Percentiles rank a stretch among this genome's conserved stretches.
Evolutionary conservation across 106 monocot genomes (phyloP).

Genomic region (Dendrobium chrysotoxum): DNA sequence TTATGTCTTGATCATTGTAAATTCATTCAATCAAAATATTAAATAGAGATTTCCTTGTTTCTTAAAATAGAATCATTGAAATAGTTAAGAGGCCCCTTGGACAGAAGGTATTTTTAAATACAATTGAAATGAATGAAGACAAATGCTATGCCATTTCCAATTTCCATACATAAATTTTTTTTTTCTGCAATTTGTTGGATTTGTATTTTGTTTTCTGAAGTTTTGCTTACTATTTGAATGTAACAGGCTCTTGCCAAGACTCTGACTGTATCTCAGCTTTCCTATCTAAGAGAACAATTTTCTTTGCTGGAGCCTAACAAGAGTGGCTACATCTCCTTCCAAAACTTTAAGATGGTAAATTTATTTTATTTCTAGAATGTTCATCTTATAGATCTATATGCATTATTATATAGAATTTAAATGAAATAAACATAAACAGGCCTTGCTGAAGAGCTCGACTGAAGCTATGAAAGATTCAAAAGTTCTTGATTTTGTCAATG

Average conservation of each 20-base stretch:
- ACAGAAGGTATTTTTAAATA: too few relatives aligned
- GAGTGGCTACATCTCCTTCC: slow-evolving; percentile 70
- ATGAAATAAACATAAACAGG: slow-evolving; percentile 24
- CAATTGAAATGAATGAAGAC: too few relatives aligned
- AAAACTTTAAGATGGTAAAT: slow-evolving; percentile 71
- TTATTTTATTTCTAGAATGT: background rate
- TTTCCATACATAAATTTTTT: too few relatives aligned
- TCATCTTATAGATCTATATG: background rate
- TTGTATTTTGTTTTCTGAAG: background rate
- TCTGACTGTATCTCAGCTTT: slow-evolving; percentile 55
- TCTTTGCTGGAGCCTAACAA: slow-evolving; percentile 77
- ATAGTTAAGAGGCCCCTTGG: too few relatives aligned
- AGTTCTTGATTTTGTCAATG: slow-evolving; percentile 82
- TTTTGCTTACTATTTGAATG: background rate
- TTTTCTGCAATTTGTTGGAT: background rate
- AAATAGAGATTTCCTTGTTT: too few relatives aligned
- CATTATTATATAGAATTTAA: slow-evolving; percentile 2
- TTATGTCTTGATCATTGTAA: too few relatives aligned
- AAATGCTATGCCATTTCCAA: too few relatives aligned
- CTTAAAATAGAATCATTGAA: too few relatives aligned
- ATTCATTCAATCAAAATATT: too few relatives aligned
- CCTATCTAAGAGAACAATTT: slow-evolving; percentile 78
- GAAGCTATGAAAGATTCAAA: slow-evolving; percentile 94
- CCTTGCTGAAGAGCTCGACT: slow-evolving; percentile 65
- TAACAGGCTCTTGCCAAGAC: slow-evolving; percentile 85